Percentiles rank a stretch among this genome's conserved stretches.
These are phyloP conservation scores for Gossypium lobatum DNA, from an alignment of 441 rosid genomes.

Conservation along the genomic window DNA sequence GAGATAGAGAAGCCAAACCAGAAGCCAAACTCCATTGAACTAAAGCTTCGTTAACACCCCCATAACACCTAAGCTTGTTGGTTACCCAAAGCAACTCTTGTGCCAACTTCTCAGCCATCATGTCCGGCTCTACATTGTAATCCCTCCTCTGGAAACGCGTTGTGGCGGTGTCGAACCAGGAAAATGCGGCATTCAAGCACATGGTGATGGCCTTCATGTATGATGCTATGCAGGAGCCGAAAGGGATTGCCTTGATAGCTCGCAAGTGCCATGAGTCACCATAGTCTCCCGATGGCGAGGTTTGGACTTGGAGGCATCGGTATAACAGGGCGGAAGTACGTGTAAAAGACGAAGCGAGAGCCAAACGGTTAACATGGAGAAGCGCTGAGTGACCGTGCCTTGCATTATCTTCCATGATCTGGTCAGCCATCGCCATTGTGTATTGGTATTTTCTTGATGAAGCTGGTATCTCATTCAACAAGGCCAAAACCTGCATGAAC, in stretches of 20 bases:
- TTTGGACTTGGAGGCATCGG: conserved; percentile 38
- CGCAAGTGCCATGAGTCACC: conserved; percentile 34
- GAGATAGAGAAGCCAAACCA: conserved; percentile 54
- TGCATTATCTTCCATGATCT: conserved; percentile 66
- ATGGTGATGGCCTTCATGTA: conserved; percentile 41
- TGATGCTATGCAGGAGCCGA: conserved; percentile 44
- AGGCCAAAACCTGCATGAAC: conserved; percentile 38
- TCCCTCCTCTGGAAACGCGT: conserved; percentile 22
- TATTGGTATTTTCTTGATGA: conserved; percentile 67
- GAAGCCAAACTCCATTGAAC: conserved; percentile 68
- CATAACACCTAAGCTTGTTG: conserved; percentile 47
- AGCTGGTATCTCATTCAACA: conserved; percentile 61
- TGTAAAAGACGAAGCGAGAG: conserved; percentile 53
- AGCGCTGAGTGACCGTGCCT: conserved; percentile 37
- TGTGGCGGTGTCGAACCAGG: conserved; percentile 24
- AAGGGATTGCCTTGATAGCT: conserved; percentile 38
- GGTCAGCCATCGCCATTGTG: conserved; percentile 69
- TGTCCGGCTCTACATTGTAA: conserved; percentile 24
- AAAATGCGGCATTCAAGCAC: conserved; percentile 32
- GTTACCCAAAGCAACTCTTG: conserved; percentile 65
- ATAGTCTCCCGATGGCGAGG: conserved; percentile 17
- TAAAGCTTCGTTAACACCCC: conserved; percentile 54
- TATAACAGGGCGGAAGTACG: conserved; percentile 42
- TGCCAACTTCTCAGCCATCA: conserved; percentile 64
- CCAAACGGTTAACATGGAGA: conserved; percentile 49